phyloP scores from a whole-genome alignment of 768 basidiomycete species.

The Crucibulum laeve region DNA sequence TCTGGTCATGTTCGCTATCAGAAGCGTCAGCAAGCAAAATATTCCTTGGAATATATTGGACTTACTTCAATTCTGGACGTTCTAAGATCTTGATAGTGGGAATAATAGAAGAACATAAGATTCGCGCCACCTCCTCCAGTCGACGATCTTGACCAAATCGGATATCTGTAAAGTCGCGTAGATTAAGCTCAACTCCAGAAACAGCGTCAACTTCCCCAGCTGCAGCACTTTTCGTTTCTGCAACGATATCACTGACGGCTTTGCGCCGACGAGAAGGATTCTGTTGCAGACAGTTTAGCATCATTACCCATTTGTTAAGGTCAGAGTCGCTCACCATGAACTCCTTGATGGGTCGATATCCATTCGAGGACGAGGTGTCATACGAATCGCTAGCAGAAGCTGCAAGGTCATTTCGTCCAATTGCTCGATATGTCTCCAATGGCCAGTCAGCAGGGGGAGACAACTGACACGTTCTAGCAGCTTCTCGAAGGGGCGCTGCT shows the following conservation, averaged over 20 bases:
- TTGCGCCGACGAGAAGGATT: constrained; percentile 43
- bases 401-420: constrained; percentile 75
- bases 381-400: constrained; percentile 48
- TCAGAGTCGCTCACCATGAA: constrained; percentile 40
- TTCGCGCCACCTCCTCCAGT: constrained; percentile 85
- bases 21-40: constrained; percentile 5
- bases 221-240: constrained; percentile 45
- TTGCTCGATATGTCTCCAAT: constrained; percentile 57
- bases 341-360: constrained; percentile 55
- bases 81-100: constrained; percentile 63
- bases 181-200: constrained; percentile 69
- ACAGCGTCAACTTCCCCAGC: constrained; percentile 52
- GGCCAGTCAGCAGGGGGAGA: constrained; percentile 76
- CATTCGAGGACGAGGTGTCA: constrained; percentile 42
- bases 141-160: constrained; percentile 89
- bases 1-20: constrained; percentile 80
- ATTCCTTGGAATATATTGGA: not conserved
- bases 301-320: not conserved
- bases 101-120: constrained; percentile 78
- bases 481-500: constrained; percentile 78
- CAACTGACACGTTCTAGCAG: constrained; percentile 77
- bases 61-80: constrained; percentile 58
- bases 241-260: constrained; percentile 48
- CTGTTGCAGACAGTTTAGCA: constrained; percentile 23
- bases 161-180: constrained; percentile 73